Evolutionary conservation across 1,284 basidiomycete genomes (phyloP).

Genomic region (Ustilago hordei): DNA sequence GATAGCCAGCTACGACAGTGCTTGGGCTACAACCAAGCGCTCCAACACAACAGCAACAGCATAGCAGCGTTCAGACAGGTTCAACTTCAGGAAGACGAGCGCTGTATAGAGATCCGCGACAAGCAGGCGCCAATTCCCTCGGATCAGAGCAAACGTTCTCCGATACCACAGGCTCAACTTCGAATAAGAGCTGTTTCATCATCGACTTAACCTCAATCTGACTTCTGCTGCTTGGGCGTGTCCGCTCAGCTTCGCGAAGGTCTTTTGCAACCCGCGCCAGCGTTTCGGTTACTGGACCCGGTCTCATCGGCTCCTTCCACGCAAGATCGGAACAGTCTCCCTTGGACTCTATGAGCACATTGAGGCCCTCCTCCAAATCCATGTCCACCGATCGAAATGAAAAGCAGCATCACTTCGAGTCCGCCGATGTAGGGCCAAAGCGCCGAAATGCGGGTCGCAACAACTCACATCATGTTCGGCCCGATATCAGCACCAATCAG

Average conservation of each 20-base stretch:
- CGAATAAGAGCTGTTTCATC: not conserved
- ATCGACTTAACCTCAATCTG: not conserved
- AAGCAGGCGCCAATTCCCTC: not conserved
- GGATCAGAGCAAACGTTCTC: not conserved
- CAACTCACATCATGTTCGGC: slow-evolving; percentile 28
- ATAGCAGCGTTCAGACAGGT: not conserved
- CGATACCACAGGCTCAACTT: not conserved
- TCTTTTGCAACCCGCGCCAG: too few species aligned
- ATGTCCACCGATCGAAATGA: slow-evolving; percentile 42
- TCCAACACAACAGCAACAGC: not conserved
- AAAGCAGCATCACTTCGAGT: slow-evolving; percentile 23
- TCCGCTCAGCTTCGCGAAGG: not conserved
- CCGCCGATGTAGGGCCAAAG: slow-evolving; percentile 25
- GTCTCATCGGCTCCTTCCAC: not conserved
- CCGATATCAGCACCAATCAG: slow-evolving; percentile 24
- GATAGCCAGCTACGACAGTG: not conserved
- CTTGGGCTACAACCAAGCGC: not conserved
- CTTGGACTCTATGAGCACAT: slow-evolving; percentile 44
- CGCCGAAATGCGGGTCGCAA: slow-evolving; percentile 29
- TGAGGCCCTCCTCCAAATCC: slow-evolving; percentile 44
- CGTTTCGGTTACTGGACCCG: not conserved
- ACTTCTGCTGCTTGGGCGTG: not conserved
- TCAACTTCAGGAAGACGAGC: not conserved
- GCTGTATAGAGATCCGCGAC: not conserved
- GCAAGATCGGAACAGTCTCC: not conserved